Evolutionary conservation across 441 rosid species (phyloP).

Genomic region (Gossypium schwendimanii): DNA sequence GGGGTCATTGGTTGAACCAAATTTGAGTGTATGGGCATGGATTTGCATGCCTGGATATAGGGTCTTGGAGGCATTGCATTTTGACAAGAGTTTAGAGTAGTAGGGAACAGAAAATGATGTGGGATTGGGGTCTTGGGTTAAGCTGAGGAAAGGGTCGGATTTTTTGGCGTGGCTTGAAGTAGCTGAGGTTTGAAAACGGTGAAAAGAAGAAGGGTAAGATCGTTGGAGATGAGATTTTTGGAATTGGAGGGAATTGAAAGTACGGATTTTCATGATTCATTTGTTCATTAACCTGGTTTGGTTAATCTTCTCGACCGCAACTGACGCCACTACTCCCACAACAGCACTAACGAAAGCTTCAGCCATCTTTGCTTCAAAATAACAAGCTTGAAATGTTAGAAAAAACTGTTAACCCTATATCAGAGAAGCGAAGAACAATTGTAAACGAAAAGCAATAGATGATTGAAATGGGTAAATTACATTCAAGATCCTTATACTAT

Average conservation of each 20-base stretch:
- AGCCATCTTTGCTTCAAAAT: conserved; percentile 2
- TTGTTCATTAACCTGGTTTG: background rate
- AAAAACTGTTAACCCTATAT: background rate
- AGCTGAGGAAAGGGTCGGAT: background rate
- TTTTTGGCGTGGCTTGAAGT: conserved; percentile 2
- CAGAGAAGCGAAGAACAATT: background rate
- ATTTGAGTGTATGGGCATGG: conserved; percentile 37
- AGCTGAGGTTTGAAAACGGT: conserved; percentile 4
- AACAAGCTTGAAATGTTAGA: background rate
- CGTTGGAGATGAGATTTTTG: conserved; percentile 26
- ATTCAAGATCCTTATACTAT: too few relatives aligned
- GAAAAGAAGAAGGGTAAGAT: conserved; percentile 15
- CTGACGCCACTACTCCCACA: background rate
- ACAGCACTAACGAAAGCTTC: background rate
- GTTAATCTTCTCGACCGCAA: background rate
- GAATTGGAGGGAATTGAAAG: conserved; percentile 24
- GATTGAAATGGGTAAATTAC: background rate
- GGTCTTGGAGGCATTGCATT: conserved; percentile 37
- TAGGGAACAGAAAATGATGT: conserved; percentile 13
- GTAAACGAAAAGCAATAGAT: background rate
- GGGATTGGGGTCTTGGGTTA: background rate
- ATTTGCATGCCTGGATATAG: conserved; percentile 30
- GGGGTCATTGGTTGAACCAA: conserved; percentile 30
- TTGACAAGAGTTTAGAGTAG: conserved; percentile 36
- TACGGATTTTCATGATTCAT: conserved; percentile 34